phyloP scores from a whole-genome alignment of 2,329 filamentous ascomycete species.

The Paecilomyces sp. region DNA sequence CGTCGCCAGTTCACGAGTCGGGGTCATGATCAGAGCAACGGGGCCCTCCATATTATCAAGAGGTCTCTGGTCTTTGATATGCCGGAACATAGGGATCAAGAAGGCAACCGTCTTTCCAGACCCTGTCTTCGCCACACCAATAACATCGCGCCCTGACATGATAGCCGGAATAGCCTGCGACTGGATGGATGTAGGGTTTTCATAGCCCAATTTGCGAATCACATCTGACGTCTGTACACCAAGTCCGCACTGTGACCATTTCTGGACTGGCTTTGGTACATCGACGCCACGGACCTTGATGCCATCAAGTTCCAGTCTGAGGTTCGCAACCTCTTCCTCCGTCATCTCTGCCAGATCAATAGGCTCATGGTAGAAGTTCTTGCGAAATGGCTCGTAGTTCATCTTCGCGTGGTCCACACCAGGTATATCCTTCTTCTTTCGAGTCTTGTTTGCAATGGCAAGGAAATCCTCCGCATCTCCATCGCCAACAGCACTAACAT shows the following conservation, averaged over 20 bases:
- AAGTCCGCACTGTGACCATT: slow-evolving; percentile 93
- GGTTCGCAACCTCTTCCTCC: slow-evolving; percentile 71
- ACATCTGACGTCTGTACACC: slow-evolving; percentile 82
- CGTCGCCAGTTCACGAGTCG: slow-evolving; percentile 84
- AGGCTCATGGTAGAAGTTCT: slow-evolving; percentile 92
- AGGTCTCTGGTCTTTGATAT: slow-evolving; percentile 87
- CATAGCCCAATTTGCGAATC: slow-evolving; percentile 72
- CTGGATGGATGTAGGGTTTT: slow-evolving; percentile 88
- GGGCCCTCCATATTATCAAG: slow-evolving; percentile 81
- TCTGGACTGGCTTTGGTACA: slow-evolving; percentile 86
- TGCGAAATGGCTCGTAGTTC: slow-evolving; percentile 77
- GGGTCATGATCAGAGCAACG: slow-evolving; percentile 82
- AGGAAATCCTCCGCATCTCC: slow-evolving; percentile 58
- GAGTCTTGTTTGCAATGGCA: slow-evolving; percentile 56
- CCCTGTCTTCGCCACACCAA: slow-evolving; percentile 94
- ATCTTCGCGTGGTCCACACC: slow-evolving; percentile 79
- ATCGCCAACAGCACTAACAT: slow-evolving; percentile 54
- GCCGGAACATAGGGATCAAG: slow-evolving; percentile 90
- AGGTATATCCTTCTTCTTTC: slow-evolving; percentile 95
- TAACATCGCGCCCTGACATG: slow-evolving; percentile 92
- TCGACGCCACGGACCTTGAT: slow-evolving; percentile 89
- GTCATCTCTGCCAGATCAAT: slow-evolving; percentile 75
- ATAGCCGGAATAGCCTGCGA: slow-evolving; percentile 89
- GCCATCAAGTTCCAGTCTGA: slow-evolving; percentile 83
- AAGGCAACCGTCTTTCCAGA: slow-evolving; percentile 98